Conservation (phyloP, 495 filamentous ascomycete genomes). For the Penicillium coffeae region DNA sequence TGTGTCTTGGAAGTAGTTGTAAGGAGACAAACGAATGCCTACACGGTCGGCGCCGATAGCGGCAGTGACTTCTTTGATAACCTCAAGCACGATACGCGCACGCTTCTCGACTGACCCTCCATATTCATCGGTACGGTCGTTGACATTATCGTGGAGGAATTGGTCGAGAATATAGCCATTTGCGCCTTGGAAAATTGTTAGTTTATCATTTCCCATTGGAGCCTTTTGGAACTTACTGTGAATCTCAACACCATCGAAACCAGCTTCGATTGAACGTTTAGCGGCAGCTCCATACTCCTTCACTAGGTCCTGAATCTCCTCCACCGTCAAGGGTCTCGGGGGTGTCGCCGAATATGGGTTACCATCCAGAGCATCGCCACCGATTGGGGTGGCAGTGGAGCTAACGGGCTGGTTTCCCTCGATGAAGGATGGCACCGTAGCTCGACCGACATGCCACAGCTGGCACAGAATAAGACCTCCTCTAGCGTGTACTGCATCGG, state of each 20-base stretch:
- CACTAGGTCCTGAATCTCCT: constrained; percentile 41
- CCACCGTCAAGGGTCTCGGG: constrained; percentile 38
- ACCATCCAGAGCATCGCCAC: constrained; percentile 24
- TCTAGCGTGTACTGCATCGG: constrained; percentile 49
- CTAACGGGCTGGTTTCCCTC: constrained; percentile 18
- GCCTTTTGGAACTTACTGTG: constrained; percentile 34
- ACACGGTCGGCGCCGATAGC: constrained; percentile 29
- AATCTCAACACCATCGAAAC: constrained; percentile 56
- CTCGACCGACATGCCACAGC: constrained; percentile 50
- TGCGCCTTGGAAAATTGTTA: constrained; percentile 20
- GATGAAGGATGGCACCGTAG: constrained; percentile 34
- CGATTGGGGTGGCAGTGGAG: constrained; percentile 24
- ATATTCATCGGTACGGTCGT: constrained; percentile 49
- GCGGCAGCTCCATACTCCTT: constrained; percentile 54
- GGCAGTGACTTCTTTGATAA: constrained; percentile 26
- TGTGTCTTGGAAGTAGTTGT: constrained; percentile 47
- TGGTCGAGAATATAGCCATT: constrained; percentile 56
- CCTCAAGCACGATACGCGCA: constrained; percentile 42
- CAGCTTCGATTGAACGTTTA: constrained; percentile 56
- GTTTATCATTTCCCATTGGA: not conserved
- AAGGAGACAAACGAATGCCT: constrained; percentile 46
- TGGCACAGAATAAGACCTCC: constrained; percentile 50
- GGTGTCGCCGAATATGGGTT: constrained; percentile 27
- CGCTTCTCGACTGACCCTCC: constrained; percentile 52
- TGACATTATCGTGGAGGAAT: constrained; percentile 49